phyloP scores from a whole-genome alignment of 805 yeast species.

The Cyberlindnera xylosilytica region DNA sequence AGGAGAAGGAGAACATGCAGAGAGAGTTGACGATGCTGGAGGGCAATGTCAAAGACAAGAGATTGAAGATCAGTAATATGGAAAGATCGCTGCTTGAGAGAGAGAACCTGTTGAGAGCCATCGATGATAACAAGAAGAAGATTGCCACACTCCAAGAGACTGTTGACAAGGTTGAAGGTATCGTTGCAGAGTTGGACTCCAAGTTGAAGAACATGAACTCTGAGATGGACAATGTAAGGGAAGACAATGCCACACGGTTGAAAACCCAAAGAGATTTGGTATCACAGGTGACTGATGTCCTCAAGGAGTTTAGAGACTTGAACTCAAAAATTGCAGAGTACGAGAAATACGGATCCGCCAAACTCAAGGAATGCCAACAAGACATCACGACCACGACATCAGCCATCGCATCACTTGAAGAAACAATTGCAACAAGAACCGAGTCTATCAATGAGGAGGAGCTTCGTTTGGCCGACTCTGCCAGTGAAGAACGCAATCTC shows the following conservation, averaged over 20 bases:
- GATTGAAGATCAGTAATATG: constrained; percentile 47
- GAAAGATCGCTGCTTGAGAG: constrained; percentile 51
- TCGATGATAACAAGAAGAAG: constrained; percentile 34
- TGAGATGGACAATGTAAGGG: neutral
- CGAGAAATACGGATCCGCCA: neutral
- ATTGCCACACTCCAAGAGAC: constrained; percentile 23
- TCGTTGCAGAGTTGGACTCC: constrained; percentile 17
- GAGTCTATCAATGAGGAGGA: constrained; percentile 33
- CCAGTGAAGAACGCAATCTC: constrained; percentile 58
- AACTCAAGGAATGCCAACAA: constrained; percentile 4
- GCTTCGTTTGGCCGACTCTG: constrained; percentile 49
- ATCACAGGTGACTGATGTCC: neutral
- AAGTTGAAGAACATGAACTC: constrained; percentile 19
- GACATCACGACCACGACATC: constrained; percentile 19
- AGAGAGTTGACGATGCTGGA: constrained; percentile 46
- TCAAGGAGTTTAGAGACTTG: constrained; percentile 25
- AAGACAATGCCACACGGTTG: neutral
- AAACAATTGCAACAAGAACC: constrained; percentile 27
- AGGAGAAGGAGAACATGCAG: constrained; percentile 43
- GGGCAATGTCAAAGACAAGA: constrained; percentile 48
- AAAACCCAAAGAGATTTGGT: neutral
- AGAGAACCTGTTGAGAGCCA: constrained; percentile 35
- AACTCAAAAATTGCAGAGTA: constrained; percentile 35
- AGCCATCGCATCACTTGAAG: constrained; percentile 25
- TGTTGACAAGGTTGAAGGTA: constrained; percentile 20